These are phyloP conservation scores for Hibiscus mutabilis DNA, from an alignment of 345 rosid genomes.

Conservation along the genomic window DNA sequence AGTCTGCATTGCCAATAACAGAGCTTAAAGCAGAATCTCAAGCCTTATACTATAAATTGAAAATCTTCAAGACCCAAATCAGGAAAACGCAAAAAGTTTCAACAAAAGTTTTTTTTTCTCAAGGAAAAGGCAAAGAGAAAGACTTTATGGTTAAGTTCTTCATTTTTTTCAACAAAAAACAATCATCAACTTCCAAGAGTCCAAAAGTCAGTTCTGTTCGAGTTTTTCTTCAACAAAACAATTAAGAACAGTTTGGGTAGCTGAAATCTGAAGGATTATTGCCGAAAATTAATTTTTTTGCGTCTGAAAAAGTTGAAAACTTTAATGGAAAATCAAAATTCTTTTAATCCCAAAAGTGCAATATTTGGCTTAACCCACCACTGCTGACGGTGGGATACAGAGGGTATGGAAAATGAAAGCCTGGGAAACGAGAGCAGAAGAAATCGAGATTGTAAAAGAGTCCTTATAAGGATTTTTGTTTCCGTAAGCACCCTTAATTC, in stretches of 20 bases:
- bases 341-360: neutral
- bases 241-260: neutral
- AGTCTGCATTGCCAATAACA: constrained; percentile 34
- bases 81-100: constrained; percentile 25
- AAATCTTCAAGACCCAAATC: constrained; percentile 23
- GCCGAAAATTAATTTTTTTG: constrained; percentile 9
- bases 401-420: neutral
- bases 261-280: constrained; percentile 15
- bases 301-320: constrained; percentile 14
- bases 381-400: constrained; percentile 16
- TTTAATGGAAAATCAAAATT: constrained; percentile 5
- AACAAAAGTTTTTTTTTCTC: constrained; percentile 1
- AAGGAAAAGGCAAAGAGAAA: constrained; percentile 23
- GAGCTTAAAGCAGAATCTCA: constrained; percentile 14
- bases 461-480: constrained; percentile 18
- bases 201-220: constrained; percentile 17
- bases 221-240: neutral
- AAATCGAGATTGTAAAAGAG: neutral
- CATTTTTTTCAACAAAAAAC: constrained; percentile 17
- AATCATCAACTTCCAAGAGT: constrained; percentile 15
- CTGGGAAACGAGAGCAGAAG: neutral
- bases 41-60: constrained; percentile 5
- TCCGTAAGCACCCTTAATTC: no score
- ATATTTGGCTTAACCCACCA: neutral
- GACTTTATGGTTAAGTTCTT: constrained; percentile 21